Base-by-base conservation (phyloP, 257 asterid species). In the Fraxinus excelsior region DNA sequence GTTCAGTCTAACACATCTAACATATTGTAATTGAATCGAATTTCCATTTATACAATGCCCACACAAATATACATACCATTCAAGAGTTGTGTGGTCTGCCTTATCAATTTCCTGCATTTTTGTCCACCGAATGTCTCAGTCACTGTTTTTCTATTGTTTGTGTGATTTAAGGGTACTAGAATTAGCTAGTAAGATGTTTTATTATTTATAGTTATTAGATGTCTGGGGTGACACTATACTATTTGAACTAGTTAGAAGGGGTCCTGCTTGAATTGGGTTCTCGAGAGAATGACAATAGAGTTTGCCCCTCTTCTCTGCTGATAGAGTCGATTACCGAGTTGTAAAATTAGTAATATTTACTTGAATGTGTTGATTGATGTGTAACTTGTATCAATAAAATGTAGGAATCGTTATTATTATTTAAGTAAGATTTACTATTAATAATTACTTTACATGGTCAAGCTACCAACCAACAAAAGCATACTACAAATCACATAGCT, bases 361-460 rank as follows among this genome's bases (percentile, higher is more conserved):
- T 44, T 46, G 37, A 72, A 32, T 53, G 31, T 29, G 26, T 42
- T 29, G 8, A 29, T 21, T 38, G 13, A 13, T 9, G 13, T 70
- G 8, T 29, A 73, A 25, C 26, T 31, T 31, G 62, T 34, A 19
- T 32, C 51, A 12, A 3, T 19, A 10, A 73, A 16, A 5, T 42
- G 51, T 6, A 32, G 70, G 29, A 56, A 49, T 62, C 38, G 23
- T 32, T 73, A 44, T 18, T 28, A 53, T 53, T 32, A 25, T n/a
- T 16, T 26, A 68, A 14, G n/a, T 14, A 14, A 76, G 49, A 29
- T 70, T 74, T 19, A 74, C 58, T 72, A 79, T 78, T 78, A 72
- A 72, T 76, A 75, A 71, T 74, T 58, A 37, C 79, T 79, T 77
- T 70, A 65, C 75, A 77, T 44, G 5, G 78, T 51, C 71, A 60